Conservation (phyloP, 1,284 basidiomycete species). For the Neotropicomus parvogracilis region DNA sequence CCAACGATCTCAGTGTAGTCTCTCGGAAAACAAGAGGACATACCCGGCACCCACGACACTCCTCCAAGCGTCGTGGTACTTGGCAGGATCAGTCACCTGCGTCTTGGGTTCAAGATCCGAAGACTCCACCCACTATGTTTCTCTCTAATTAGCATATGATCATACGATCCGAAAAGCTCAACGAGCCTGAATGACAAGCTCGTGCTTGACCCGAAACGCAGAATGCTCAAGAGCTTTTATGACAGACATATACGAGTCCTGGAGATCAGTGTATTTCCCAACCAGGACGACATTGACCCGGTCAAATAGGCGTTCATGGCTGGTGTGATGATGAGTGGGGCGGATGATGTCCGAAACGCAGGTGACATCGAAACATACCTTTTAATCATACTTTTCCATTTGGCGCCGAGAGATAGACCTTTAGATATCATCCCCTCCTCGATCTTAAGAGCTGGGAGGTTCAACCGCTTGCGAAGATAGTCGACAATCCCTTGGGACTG, state of each 20-base stretch:
- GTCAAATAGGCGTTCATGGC: conserved; percentile 92
- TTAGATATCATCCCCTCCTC: conserved; percentile 55
- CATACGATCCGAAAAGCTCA: neutral
- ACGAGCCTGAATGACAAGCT: conserved; percentile 74
- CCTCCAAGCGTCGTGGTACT: conserved; percentile 96
- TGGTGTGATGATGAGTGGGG: conserved; percentile 30
- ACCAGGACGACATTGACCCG: conserved; percentile 89
- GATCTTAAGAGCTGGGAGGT: conserved; percentile 62
- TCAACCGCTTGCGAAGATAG: conserved; percentile 81
- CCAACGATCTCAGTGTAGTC: conserved; percentile 12
- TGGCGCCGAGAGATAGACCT: conserved; percentile 63
- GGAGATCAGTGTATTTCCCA: conserved; percentile 96
- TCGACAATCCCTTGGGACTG: conserved; percentile 89
- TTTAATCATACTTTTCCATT: conserved; percentile 85
- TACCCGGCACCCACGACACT: conserved; percentile 87
- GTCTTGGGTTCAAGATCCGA: conserved; percentile 84
- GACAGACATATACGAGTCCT: conserved; percentile 99
- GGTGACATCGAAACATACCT: conserved; percentile 40
- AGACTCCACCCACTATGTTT: conserved; percentile 90
- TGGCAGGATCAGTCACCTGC: conserved; percentile 77
- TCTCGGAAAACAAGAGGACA: conserved; percentile 20
- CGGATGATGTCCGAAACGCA: neutral
- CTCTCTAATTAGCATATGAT: conserved; percentile 6
- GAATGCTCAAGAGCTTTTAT: conserved; percentile 97
- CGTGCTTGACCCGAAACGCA: conserved; percentile 86